Evolutionary conservation across 306 rosid species (phyloP), one percentile per base, ranked within the genome.

Genomic region (Gynostemma pentaphyllum): DNA sequence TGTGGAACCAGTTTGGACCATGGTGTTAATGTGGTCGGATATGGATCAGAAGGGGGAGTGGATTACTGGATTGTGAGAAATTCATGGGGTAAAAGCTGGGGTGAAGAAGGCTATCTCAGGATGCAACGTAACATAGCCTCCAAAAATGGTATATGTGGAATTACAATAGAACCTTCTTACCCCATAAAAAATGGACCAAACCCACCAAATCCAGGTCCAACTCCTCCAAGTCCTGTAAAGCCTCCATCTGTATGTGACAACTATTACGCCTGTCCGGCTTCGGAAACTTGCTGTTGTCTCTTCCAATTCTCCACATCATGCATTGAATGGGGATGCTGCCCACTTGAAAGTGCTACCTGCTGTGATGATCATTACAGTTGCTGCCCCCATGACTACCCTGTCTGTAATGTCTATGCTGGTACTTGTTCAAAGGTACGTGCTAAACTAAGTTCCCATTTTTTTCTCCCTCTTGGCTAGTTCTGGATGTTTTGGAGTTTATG

Each of bases 321-420:
- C 82, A 75, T 78, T 45, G 69, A 73, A 22, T 94, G 97, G 97
- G 97, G 97, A 53, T 94, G 99, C 68, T 94, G 99, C 68, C 95
- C 99, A 19, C 95, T 94, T 2, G 97, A 86, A 67, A 72, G 47
- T 21, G 99, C 99, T 72, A 84, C 95, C 49, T 94, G 99, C 84
- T 94, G 99, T 28, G 97, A 88, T 0, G 99, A 94, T 67, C 75
- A 70, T 70, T 79, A 81, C 76, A 84, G 97, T 65, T 94, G 99
- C 82, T 94, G 99, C 83, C 97, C 99, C 2, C 70, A 64, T 3
- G 95, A 86, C 12, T 88, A 70, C 40, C 99, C 99, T 1, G 2
- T 94, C 66, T 94, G 99, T 13, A 68, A 94, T 66, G 22, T 68
- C 27, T 27, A 66, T 5, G 67, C 50, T 0, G 99, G 99, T 10